Evolutionary conservation across 2,329 filamentous ascomycete genomes (phyloP).

Genomic region (Colletotrichum graminicola): DNA sequence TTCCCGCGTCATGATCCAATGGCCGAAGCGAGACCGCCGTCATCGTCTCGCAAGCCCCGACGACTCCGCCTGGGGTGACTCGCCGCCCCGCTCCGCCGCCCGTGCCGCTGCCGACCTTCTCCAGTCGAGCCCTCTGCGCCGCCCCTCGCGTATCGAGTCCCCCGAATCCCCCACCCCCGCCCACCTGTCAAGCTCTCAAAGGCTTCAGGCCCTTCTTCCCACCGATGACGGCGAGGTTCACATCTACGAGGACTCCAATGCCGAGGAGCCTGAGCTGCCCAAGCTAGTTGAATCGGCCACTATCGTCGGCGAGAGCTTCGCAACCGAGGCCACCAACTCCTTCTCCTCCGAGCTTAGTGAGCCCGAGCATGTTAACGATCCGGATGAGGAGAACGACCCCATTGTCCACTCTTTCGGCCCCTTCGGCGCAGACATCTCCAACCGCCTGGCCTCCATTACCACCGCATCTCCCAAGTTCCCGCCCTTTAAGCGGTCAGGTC

Average conservation of each 20-base stretch:
- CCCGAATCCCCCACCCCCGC: constrained; percentile 75
- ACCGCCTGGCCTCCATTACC: constrained; percentile 82
- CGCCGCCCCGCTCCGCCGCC: constrained; percentile 57
- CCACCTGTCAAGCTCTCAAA: constrained; percentile 57
- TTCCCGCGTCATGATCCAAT: constrained; percentile 87
- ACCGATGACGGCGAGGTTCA: constrained; percentile 43
- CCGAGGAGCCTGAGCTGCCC: constrained; percentile 54
- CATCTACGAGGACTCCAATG: constrained; percentile 44
- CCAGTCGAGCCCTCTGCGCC: constrained; percentile 71
- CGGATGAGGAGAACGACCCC: constrained; percentile 94
- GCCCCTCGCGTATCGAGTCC: constrained; percentile 72
- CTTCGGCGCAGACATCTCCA: constrained; percentile 87
- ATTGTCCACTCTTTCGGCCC: constrained; percentile 93
- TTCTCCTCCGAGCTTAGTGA: constrained; percentile 71
- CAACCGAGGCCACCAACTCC: constrained; percentile 63
- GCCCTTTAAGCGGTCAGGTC: constrained; percentile 41
- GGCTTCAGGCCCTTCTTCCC: constrained; percentile 60
- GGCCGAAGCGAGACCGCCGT: constrained; percentile 75
- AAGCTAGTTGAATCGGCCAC: constrained; percentile 44
- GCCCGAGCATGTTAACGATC: constrained; percentile 63
- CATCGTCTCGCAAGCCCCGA: constrained; percentile 65
- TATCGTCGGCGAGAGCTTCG: constrained; percentile 58
- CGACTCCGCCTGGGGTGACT: constrained; percentile 80
- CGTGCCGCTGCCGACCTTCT: constrained; percentile 57
- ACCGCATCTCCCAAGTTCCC: constrained; percentile 72